Evolutionary conservation across 108 stramenopile species (phyloP).

Genomic region (Discostella pseudostelligera): DNA sequence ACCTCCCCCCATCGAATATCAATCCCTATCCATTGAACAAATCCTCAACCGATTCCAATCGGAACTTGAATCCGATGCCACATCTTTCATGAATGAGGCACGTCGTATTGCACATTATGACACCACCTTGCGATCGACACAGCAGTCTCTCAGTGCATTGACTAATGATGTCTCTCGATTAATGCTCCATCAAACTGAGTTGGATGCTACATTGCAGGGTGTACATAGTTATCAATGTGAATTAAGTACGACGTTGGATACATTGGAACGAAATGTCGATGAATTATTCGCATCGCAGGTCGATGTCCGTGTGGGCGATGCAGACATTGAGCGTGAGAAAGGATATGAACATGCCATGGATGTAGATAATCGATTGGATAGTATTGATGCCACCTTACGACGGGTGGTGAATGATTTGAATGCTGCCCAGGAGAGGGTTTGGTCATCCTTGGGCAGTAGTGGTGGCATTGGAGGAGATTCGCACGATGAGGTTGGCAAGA

Average conservation of each 20-base stretch:
- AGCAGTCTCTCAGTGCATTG: constrained; percentile 59
- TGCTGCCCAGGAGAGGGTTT: constrained; percentile 51
- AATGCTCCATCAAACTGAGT: constrained; percentile 65
- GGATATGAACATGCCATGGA: constrained; percentile 60
- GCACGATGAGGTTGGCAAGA: constrained; percentile 48
- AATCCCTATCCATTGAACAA: constrained; percentile 82
- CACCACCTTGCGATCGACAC: constrained; percentile 68
- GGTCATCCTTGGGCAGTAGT: constrained; percentile 25
- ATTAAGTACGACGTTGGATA: constrained; percentile 55
- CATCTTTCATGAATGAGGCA: constrained; percentile 68
- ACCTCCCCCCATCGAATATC: constrained; percentile 72
- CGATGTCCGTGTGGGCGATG: constrained; percentile 59
- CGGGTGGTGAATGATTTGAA: constrained; percentile 50
- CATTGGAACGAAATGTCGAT: constrained; percentile 68
- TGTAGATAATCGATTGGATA: constrained; percentile 51
- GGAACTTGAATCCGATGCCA: constrained; percentile 72
- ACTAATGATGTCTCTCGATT: constrained; percentile 55
- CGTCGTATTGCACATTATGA: constrained; percentile 79
- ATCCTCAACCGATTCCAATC: constrained; percentile 76
- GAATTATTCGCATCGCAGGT: constrained; percentile 65
- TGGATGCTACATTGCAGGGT: constrained; percentile 54
- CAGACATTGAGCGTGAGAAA: constrained; percentile 71
- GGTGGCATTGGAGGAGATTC: constrained; percentile 18
- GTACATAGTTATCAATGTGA: constrained; percentile 69
- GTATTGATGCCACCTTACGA: constrained; percentile 45